Evolutionary conservation across 441 rosid species (phyloP), one percentile per base, ranked within the genome.

Genomic region (Breynia disticha): DNA sequence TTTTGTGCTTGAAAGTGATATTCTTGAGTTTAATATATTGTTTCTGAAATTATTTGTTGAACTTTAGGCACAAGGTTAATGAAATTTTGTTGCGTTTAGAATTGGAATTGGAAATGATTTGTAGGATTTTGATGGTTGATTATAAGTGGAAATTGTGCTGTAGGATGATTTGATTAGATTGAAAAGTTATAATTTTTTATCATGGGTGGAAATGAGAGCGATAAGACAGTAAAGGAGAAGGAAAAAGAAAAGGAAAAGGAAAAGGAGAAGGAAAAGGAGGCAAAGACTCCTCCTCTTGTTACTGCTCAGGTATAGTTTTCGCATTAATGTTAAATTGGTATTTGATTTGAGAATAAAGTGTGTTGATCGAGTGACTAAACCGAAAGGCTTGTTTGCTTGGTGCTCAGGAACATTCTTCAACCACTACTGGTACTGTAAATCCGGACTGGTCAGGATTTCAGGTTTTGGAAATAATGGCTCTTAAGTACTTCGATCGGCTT

Each of bases 361-460:
- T 0, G 50, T 4, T 20, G 46, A 24, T 58, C 22, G 38, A 7
- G n/a, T 16, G 57, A n/a, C 50, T 45, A 59, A 50, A n/a, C 17
- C 4, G 13, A 38, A 32, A 16, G 19, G 11, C 24, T 55, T 57
- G 14, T 10, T 52, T 52, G 43, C 57, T 42, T 61, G 60, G 38
- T 70, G 15, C 63, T 66, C 78, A 87, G 96, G 98, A 87, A 70
- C 94, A 74, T 57, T 63, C 86, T 5, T 71, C 80, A 0, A 75
- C 86, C 24, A 56, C 80, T 53, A 67, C 88, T 32, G 84, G 78
- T 59, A 35, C 81, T 12, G 84, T 83, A 54, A 83, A 84, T 71
- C 79, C 87, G 19, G 98, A 91, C 49, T 91, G 98, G 98, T 66
- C 96, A 8, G 93, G 96, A 43, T 91, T 87, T 75, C 98, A 91